phyloP scores from a whole-genome alignment of 306 rosid genomes.

The Gastrolobium villosum region DNA sequence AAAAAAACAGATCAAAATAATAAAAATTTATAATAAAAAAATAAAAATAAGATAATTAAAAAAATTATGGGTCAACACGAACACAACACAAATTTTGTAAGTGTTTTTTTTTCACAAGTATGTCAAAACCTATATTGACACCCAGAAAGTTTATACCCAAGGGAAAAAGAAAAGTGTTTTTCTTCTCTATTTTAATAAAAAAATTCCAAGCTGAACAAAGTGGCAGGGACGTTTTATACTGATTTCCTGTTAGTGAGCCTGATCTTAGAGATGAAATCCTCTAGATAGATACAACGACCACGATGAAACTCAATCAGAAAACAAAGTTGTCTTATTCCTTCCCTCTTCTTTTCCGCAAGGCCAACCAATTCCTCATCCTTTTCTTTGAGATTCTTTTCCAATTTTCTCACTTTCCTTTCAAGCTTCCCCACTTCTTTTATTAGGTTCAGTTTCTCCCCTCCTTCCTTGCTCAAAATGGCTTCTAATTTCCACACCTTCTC shows the following conservation, averaged over 20 bases:
- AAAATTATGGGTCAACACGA: too few relatives aligned
- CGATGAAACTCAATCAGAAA: conserved; percentile 73
- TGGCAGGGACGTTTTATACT: background rate
- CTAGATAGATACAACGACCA: conserved; percentile 58
- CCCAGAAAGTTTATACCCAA: too few relatives aligned
- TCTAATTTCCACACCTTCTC: conserved; percentile 70
- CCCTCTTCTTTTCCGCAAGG: conserved; percentile 76
- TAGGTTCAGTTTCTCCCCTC: conserved; percentile 69
- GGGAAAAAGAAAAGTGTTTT: too few relatives aligned
- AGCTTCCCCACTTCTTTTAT: conserved; percentile 55
- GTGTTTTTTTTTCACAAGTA: too few relatives aligned
- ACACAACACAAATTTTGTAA: too few relatives aligned
- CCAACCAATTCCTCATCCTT: conserved; percentile 64
- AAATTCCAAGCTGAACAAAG: background rate
- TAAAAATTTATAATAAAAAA: too few relatives aligned
- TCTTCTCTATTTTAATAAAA: too few relatives aligned
- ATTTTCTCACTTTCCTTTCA: conserved; percentile 62
- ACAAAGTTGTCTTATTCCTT: conserved; percentile 86
- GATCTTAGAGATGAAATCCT: conserved; percentile 47
- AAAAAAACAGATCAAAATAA: too few relatives aligned
- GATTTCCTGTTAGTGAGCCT: conserved; percentile 4
- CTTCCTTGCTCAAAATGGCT: conserved; percentile 65
- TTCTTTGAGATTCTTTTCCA: conserved; percentile 64
- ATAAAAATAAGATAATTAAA: too few relatives aligned
- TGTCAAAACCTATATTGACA: too few relatives aligned